These are phyloP conservation scores for Vigna reflexopilosa DNA, from an alignment of 306 rosid genomes.

Conservation along the genomic window DNA sequence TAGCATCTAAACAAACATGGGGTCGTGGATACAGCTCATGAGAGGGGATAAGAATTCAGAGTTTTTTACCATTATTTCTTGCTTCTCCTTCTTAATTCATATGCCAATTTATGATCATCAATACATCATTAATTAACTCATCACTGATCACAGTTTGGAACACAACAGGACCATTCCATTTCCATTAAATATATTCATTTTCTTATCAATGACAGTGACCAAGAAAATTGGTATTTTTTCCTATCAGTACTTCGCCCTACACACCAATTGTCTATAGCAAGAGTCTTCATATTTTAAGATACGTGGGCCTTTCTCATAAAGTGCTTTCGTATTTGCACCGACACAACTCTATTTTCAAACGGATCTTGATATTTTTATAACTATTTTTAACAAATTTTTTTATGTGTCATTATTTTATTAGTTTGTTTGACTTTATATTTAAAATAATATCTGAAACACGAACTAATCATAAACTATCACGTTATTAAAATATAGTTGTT, in stretches of 20 bases:
- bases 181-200: conserved; percentile 8
- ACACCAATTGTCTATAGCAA: conserved; percentile 17
- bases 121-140: conserved; percentile 41
- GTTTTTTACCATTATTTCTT: neutral
- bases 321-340: conserved; percentile 37
- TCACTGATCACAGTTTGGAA: conserved; percentile 50
- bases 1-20: conserved; percentile 43
- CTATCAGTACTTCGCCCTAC: conserved; percentile 35
- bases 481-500: too few relatives aligned
- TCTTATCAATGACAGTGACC: neutral
- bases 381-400: too few relatives aligned
- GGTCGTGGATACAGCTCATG: conserved; percentile 43
- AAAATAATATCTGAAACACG: too few relatives aligned
- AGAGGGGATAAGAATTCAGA: conserved; percentile 39
- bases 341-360: conserved; percentile 30
- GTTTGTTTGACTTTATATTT: too few relatives aligned
- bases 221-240: conserved; percentile 2
- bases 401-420: too few relatives aligned
- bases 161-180: conserved; percentile 45
- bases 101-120: conserved; percentile 24
- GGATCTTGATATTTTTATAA: neutral
- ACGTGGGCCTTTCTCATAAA: conserved; percentile 21
- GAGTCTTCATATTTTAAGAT: neutral
- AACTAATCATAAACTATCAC: too few relatives aligned
- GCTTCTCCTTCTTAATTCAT: neutral